phyloP scores from a whole-genome alignment of 495 filamentous ascomycete species.

The Aspergillus carlsbadensis region DNA sequence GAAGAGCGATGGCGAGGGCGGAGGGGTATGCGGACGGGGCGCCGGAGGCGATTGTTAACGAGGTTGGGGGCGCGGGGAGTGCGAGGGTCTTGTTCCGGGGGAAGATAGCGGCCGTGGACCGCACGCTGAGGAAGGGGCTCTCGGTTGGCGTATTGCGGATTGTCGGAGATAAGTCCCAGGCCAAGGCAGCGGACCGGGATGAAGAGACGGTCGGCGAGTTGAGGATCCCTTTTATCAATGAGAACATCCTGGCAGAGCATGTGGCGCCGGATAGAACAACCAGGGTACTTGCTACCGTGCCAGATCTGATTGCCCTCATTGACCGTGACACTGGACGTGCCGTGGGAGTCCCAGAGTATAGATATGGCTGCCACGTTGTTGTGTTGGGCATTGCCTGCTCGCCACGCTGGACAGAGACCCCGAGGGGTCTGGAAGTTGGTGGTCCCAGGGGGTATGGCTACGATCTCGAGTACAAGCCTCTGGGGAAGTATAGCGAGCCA shows the following conservation, averaged over 20 bases:
- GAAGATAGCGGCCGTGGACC: slow-evolving; percentile 59
- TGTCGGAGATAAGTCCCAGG: too few relatives aligned
- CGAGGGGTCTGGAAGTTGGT: slow-evolving; percentile 32
- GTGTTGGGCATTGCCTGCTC: slow-evolving; percentile 38
- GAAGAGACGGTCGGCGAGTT: slow-evolving; percentile 23
- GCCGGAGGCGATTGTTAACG: slow-evolving; percentile 21
- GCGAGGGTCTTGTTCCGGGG: slow-evolving; percentile 51
- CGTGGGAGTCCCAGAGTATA: slow-evolving; percentile 32
- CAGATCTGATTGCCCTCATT: slow-evolving; percentile 33
- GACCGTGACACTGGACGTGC: slow-evolving; percentile 29
- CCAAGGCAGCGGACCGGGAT: too few relatives aligned
- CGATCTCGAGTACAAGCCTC: slow-evolving; percentile 24
- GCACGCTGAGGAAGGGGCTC: slow-evolving; percentile 50
- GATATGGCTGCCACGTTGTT: slow-evolving; percentile 35
- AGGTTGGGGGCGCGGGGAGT: too few relatives aligned
- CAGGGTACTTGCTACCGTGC: slow-evolving; percentile 31
- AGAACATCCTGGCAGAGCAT: slow-evolving; percentile 54
- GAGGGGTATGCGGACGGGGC: too few relatives aligned
- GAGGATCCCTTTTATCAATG: slow-evolving; percentile 64
- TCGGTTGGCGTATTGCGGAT: slow-evolving; percentile 48
- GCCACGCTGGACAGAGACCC: slow-evolving; percentile 32
- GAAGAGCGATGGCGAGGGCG: slow-evolving; percentile 32
- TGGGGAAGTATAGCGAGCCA: slow-evolving; percentile 23
- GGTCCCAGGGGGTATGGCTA: slow-evolving; percentile 32
- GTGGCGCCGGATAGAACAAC: slow-evolving; percentile 18